These are phyloP conservation scores for Cyberlindnera veronae DNA, from an alignment of 805 yeast genomes.

Conservation along the genomic window DNA sequence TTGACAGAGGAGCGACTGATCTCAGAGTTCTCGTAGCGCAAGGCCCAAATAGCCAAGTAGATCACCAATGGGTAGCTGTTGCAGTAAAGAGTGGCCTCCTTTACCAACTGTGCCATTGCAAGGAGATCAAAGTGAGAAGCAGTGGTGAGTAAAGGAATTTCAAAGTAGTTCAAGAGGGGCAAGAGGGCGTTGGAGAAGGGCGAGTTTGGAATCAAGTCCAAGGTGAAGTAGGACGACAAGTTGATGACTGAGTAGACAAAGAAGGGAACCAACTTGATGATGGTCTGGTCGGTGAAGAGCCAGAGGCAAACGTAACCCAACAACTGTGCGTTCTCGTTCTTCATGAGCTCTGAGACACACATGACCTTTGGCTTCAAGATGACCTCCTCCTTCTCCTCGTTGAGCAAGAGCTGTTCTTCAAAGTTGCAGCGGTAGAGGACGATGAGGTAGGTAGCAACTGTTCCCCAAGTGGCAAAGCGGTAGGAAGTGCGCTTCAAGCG, in stretches of 20 bases:
- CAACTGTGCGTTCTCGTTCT: conserved; percentile 40
- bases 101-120: conserved; percentile 28
- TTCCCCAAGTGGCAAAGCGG: conserved; percentile 18
- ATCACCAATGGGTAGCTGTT: conserved; percentile 33
- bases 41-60: conserved; percentile 35
- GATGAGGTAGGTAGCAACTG: conserved; percentile 23
- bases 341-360: conserved; percentile 34
- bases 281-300: conserved; percentile 31
- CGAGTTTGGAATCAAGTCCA: conserved; percentile 33
- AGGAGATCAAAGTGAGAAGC: conserved; percentile 40
- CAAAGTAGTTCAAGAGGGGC: conserved; percentile 37
- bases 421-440: conserved; percentile 23
- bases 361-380: conserved; percentile 15
- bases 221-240: conserved; percentile 30
- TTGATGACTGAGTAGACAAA: conserved; percentile 40
- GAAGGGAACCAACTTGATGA: conserved; percentile 39
- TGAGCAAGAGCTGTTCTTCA: conserved; percentile 16
- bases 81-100: conserved; percentile 26
- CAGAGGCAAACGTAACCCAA: conserved; percentile 37
- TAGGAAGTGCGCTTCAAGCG: conserved; percentile 12
- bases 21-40: conserved; percentile 35
- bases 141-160: conserved; percentile 33
- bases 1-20: conserved; percentile 24
- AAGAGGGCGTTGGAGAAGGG: conserved; percentile 32
- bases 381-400: conserved; percentile 17